Evolutionary conservation across 306 rosid genomes (phyloP), one percentile per base, ranked within the genome.

Genomic region (Pyrus betulifolia): DNA sequence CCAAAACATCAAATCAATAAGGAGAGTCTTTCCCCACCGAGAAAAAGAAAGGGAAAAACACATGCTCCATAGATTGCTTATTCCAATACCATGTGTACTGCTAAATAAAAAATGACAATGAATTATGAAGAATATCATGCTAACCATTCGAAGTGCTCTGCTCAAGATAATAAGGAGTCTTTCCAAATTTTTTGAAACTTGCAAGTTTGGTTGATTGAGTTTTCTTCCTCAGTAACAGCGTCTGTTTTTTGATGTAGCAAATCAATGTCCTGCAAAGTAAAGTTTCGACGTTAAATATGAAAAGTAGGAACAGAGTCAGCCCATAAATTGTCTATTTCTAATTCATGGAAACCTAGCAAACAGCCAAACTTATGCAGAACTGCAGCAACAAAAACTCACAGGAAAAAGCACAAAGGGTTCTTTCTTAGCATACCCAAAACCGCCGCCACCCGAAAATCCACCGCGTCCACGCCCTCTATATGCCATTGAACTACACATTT

Each of bases 391-490:
- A 21, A 61, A 74, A 72, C 77, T 65, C 67, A 69, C 82, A 33
- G 84, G 84, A 59, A 80, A 84, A n/a, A 49, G 79, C 30, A n/a
- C n/a, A 64, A 84, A 84, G 28, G 80, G 80, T 31, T 72, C 78
- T 52, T 77, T 78, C 69, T 42, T 62, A 38, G 63, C 77, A 58
- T 4, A 71, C 74, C 69, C 25, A 62, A 70, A 73, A 49, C 84
- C 71, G 72, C 85, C 68, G 28, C 83, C 81, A 69, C 89, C 61
- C 44, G 69, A 71, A 82, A 15, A 25, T 67, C 96, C 83, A 67
- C 86, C 82, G 38, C 72, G 73, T 62, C 88, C 60, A 64, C 73
- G 81, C 18, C 82, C 81, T 77, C 85, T 71, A 9, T 6, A 55
- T 9, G 81, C 78, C 85, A 81, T 81, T 71, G 40, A 69, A 44